These are phyloP conservation scores for Melampsora larici-populina DNA, from an alignment of 1,284 basidiomycete genomes.

Conservation along the genomic window DNA sequence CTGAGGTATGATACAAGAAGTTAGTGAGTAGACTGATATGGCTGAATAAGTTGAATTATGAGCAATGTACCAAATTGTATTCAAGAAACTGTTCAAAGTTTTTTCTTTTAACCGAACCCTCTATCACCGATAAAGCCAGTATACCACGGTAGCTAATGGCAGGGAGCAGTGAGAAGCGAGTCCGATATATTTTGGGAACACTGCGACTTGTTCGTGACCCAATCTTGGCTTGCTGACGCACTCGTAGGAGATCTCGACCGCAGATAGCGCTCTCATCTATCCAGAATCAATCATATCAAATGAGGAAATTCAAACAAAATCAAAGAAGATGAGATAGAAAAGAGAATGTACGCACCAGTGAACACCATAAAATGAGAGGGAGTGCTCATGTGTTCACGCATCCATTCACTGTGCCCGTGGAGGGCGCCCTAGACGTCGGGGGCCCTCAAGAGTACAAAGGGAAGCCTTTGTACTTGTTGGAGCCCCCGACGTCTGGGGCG, in stretches of 20 bases:
- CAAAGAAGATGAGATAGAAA: background rate
- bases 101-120: background rate
- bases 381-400: no score
- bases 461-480: no score
- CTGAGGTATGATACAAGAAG: background rate
- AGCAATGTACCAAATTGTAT: background rate
- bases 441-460: no score
- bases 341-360: no score
- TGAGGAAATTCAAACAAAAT: background rate
- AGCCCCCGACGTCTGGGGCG: no score
- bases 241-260: background rate
- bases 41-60: no score
- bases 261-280: slow-evolving; percentile 9
- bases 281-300: background rate
- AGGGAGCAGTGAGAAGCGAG: background rate
- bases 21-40: no score
- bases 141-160: background rate
- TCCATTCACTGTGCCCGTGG: no score
- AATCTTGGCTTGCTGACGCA: background rate
- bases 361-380: no score
- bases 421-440: no score
- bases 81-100: slow-evolving; percentile 11
- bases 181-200: background rate
- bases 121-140: background rate
- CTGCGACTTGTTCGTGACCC: background rate